Percentiles rank a stretch among this genome's conserved stretches.
phyloP scores from a whole-genome alignment of 2,329 filamentous ascomycete species.

The Sporothrix mexicana region DNA sequence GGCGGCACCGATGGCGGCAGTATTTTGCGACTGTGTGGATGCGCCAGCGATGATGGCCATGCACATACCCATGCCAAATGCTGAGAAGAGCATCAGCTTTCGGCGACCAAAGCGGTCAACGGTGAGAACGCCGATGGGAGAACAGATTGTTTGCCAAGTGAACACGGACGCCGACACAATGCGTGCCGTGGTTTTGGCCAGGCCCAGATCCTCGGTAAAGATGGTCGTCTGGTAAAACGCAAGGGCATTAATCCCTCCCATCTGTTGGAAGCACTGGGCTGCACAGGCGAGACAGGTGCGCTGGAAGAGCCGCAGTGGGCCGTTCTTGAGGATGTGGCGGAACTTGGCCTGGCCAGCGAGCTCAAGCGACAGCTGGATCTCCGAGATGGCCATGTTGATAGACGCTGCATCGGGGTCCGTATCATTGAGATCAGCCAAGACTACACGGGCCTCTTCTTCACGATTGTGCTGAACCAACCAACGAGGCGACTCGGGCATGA shows the following conservation, averaged over 20 bases:
- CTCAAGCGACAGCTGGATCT: slow-evolving; percentile 14
- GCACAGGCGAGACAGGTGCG: slow-evolving; percentile 20
- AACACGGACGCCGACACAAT: slow-evolving; percentile 9
- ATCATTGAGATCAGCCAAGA: slow-evolving; percentile 12
- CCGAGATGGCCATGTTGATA: slow-evolving; percentile 6
- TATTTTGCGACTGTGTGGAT: slow-evolving; percentile 1
- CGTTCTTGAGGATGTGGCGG: slow-evolving; percentile 10
- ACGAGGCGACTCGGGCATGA: slow-evolving; percentile 22
- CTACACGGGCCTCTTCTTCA: slow-evolving; percentile 3
- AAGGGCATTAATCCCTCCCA: slow-evolving; percentile 5
- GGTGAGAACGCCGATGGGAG: slow-evolving; percentile 5
- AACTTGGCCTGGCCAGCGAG: slow-evolving; percentile 12
- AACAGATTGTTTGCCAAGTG: slow-evolving; percentile 11
- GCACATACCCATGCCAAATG: slow-evolving; percentile 22
- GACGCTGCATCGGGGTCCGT: background rate
- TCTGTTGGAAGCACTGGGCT: slow-evolving; percentile 14
- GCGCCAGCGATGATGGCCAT: slow-evolving; percentile 13
- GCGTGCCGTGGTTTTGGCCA: background rate
- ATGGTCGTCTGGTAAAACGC: slow-evolving; percentile 23
- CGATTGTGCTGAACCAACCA: slow-evolving; percentile 7
- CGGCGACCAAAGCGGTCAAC: slow-evolving; percentile 12
- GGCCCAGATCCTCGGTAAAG: slow-evolving; percentile 14
- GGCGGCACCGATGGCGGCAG: background rate
- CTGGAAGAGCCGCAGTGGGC: slow-evolving; percentile 19
- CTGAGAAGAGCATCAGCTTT: slow-evolving; percentile 15